Evolutionary conservation across 2,329 filamentous ascomycete genomes (phyloP).

Genomic region (Proliferodiscus dingleyae): DNA sequence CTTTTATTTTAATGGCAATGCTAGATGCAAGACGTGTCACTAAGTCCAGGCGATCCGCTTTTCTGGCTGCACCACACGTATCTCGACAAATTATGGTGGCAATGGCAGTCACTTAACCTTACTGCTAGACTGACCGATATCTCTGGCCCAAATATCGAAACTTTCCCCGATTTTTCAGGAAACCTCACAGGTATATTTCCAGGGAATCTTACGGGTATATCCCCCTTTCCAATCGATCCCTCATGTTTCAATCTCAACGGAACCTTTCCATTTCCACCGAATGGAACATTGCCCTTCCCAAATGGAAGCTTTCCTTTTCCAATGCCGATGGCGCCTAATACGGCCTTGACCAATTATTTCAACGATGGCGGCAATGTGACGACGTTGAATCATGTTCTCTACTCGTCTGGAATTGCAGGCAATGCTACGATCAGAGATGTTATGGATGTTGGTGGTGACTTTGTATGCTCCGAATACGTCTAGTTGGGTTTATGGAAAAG

Average conservation of each 20-base stretch:
- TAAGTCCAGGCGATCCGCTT: slow-evolving; percentile 33
- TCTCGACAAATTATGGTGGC: slow-evolving; percentile 26
- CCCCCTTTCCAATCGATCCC: too few species aligned
- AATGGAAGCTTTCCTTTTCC: too few species aligned
- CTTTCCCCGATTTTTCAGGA: too few species aligned
- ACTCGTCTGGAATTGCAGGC: background rate
- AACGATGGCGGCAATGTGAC: slow-evolving; percentile 5
- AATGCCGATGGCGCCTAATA: too few species aligned
- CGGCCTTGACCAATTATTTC: background rate
- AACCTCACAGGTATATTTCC: too few species aligned
- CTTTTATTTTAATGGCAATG: too few species aligned
- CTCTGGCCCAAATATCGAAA: background rate
- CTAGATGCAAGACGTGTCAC: slow-evolving; percentile 1
- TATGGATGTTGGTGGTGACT: slow-evolving; percentile 3
- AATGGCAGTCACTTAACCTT: slow-evolving; percentile 29
- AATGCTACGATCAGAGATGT: slow-evolving; percentile 4
- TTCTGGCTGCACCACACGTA: slow-evolving; percentile 31
- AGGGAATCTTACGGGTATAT: too few species aligned
- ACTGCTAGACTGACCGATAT: slow-evolving; percentile 1
- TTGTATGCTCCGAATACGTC: slow-evolving; percentile 5
- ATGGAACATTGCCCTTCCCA: background rate
- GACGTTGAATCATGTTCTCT: slow-evolving; percentile 1
- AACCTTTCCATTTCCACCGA: too few species aligned
- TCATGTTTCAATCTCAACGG: too few species aligned
- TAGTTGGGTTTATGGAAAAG: too few species aligned